Evolutionary conservation across 1,284 basidiomycete genomes (phyloP).

Genomic region (Pholiota adiposa): DNA sequence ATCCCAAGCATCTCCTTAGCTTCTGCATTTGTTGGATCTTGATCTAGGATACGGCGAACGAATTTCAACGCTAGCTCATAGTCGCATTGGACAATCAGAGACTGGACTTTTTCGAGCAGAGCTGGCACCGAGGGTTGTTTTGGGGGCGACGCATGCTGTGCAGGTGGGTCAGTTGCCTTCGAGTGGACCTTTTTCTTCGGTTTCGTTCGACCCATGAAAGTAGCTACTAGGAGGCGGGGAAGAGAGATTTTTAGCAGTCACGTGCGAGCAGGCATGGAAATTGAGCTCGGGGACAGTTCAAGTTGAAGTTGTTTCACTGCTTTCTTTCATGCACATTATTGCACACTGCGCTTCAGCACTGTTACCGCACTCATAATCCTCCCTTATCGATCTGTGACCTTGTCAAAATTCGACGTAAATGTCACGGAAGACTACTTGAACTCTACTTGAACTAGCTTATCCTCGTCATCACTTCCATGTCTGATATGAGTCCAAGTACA

Average conservation of each 20-base stretch:
- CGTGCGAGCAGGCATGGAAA: slow-evolving; percentile 23
- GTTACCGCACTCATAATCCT: not conserved
- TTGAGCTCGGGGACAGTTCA: not conserved
- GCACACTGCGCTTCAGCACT: too few species aligned
- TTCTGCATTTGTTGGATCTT: slow-evolving; percentile 67
- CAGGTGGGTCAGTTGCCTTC: slow-evolving; percentile 36
- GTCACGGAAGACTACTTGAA: not conserved
- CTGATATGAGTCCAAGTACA: slow-evolving; percentile 18
- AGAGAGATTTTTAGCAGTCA: slow-evolving; percentile 28
- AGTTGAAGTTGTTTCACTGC: not conserved
- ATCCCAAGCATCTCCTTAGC: slow-evolving; percentile 84
- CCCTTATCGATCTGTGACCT: not conserved
- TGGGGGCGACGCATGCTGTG: slow-evolving; percentile 25
- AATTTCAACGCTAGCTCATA: slow-evolving; percentile 83
- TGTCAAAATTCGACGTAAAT: not conserved
- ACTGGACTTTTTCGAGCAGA: slow-evolving; percentile 76
- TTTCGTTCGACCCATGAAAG: slow-evolving; percentile 67
- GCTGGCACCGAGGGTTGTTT: slow-evolving; percentile 48
- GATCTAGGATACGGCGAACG: slow-evolving; percentile 68
- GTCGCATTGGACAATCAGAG: slow-evolving; percentile 81
- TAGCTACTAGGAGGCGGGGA: slow-evolving; percentile 20
- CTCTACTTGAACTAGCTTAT: not conserved
- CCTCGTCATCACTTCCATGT: slow-evolving; percentile 1
- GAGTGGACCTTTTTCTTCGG: slow-evolving; percentile 55
- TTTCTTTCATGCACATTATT: not conserved